Evolutionary conservation across 225 moss, liverwort and hornwort genomes (phyloP), one percentile per base, ranked within the genome.

Genomic region (Lunularia cruciata): DNA sequence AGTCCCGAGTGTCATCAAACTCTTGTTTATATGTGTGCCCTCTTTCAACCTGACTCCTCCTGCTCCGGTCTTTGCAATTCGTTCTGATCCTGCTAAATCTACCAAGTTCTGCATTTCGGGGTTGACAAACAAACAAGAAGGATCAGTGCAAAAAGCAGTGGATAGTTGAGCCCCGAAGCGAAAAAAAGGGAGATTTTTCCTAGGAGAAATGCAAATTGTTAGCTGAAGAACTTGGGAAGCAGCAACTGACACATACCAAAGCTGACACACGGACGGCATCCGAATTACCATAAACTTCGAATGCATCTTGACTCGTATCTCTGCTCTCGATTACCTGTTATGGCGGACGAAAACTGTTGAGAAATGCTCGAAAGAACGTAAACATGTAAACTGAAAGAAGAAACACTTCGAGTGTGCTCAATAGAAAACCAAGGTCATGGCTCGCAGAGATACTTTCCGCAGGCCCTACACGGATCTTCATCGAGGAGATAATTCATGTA

Each of bases 261-360:
- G 84, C 91, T 52, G 94, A 94, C 59, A 94, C 94, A 56, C 89
- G 85, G 48, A 94, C 91, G 46, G 94, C 89, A 86, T 94, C 94
- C 68, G 74, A 69, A 28, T 81, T 72, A 33, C 65, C 75, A 54
- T 60, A 72, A 31, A 73, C 73, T 60, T 83, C 90, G 55, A 52
- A 60, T 20, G 75, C 81, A 53, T 94, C 89, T 45, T 79, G 84
- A 45, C 83, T 88, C 78, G 75, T 79, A 67, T 86, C 91, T 70
- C 94, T 81, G 73, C 94, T 94, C 77, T 94, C 94, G 67, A 94
- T 94, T 27, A 94, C 94, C 94, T 94, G 77, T 64, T 23, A n/a
- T n/a, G n/a, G n/a, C n/a, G n/a, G n/a, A n/a, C n/a, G n/a, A n/a
- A n/a, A n/a, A n/a, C 2, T 3, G 3, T 43, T 12, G 2, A 5